phyloP scores from a whole-genome alignment of 2,329 filamentous ascomycete species.

The Fusarium dimerum region DNA sequence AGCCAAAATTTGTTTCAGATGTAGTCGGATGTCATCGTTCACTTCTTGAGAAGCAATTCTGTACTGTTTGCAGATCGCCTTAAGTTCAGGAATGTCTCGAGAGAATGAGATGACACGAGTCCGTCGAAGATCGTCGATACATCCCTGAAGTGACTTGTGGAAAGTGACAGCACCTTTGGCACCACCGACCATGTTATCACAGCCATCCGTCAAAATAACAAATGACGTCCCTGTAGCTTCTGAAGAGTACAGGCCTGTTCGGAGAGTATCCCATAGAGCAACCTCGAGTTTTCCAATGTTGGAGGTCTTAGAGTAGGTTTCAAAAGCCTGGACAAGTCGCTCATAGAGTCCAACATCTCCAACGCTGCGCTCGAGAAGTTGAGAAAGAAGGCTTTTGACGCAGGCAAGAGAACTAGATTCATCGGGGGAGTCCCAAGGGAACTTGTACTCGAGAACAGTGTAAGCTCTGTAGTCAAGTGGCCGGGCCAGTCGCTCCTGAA shows the following conservation, averaged over 20 bases:
- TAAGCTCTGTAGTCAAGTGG: constrained; percentile 38
- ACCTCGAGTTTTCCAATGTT: constrained; percentile 29
- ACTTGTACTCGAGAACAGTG: constrained; percentile 38
- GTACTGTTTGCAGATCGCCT: constrained; percentile 32
- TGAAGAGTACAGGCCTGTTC: constrained; percentile 33
- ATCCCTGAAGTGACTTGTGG: constrained; percentile 33
- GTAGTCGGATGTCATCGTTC: constrained; percentile 35
- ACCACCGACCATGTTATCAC: constrained; percentile 36
- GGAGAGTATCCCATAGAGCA: constrained; percentile 37
- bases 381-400: constrained; percentile 39
- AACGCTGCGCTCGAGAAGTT: constrained; percentile 41
- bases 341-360: constrained; percentile 39
- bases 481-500: constrained; percentile 40
- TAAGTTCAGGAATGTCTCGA: constrained; percentile 34
- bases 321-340: constrained; percentile 31
- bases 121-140: constrained; percentile 28
- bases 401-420: constrained; percentile 34
- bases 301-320: constrained; percentile 22
- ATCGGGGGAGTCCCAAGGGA: constrained; percentile 35
- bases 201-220: constrained; percentile 39
- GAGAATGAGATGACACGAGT: constrained; percentile 39
- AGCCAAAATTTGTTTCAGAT: constrained; percentile 21
- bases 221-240: constrained; percentile 31
- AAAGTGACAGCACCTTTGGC: constrained; percentile 27
- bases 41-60: constrained; percentile 35